Percentiles rank a stretch among this genome's conserved stretches.
phyloP scores from a whole-genome alignment of 2,329 filamentous ascomycete genomes.

The Dactylellina parvicollis region DNA sequence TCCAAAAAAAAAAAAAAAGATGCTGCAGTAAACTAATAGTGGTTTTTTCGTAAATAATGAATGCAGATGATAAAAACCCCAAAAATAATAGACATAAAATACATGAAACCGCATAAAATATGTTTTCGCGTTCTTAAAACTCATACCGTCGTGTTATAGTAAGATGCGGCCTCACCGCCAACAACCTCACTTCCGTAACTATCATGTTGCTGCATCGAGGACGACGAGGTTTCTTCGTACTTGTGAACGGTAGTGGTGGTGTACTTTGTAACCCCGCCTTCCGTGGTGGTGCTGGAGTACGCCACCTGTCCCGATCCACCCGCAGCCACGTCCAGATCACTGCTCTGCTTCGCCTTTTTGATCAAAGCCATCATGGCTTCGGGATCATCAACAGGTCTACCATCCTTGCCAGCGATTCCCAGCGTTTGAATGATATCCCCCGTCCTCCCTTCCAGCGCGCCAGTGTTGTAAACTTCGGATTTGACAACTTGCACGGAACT shows the following conservation, averaged over 20 bases:
- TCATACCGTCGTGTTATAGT: conserved; percentile 1
- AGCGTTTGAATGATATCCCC: conserved; percentile 25
- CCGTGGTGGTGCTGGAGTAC: background rate
- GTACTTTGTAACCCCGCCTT: conserved; percentile 22
- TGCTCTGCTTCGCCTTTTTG: conserved; percentile 14
- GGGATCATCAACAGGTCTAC: conserved; percentile 13
- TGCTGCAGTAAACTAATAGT: background rate
- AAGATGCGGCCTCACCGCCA: background rate
- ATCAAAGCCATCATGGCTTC: conserved; percentile 23
- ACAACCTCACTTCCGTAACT: background rate
- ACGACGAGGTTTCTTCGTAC: conserved; percentile 5
- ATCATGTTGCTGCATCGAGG: background rate
- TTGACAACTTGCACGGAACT: conserved; percentile 3
- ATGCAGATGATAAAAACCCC: background rate
- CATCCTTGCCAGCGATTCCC: conserved; percentile 25
- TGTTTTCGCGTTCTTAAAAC: no score
- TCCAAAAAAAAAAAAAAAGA: background rate
- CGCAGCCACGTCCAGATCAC: conserved; percentile 15
- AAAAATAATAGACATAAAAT: background rate
- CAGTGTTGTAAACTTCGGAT: conserved; percentile 40
- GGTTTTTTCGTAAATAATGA: no score
- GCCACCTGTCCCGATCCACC: conserved; percentile 25
- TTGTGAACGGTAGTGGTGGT: conserved; percentile 6
- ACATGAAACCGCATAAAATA: background rate
- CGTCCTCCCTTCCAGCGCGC: conserved; percentile 20